Base-by-base conservation (phyloP, 2,329 filamentous ascomycete species). In the Whalleya microplaca region DNA sequence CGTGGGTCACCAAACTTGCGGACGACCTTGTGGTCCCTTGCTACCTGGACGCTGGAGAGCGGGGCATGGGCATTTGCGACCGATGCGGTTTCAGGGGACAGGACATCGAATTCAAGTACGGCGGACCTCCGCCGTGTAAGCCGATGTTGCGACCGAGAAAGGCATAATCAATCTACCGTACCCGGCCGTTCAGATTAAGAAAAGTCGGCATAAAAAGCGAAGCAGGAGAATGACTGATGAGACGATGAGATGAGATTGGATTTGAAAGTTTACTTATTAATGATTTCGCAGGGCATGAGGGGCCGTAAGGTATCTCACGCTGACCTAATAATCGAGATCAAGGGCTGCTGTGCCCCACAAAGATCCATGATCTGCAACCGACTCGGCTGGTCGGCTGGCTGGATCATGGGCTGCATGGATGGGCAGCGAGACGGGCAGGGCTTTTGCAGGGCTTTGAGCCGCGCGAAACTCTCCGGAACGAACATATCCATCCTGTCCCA, bases 11-110 rank as follows among this genome's bases (percentile, higher is more conserved):
- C 21, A 60, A 58, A 21, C 53, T 68, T 5, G 62, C 61, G 1
- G 67, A 65, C 32, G 55, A 60, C 14, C 63, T 66, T 16, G 62
- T 58, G 21, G 55, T 61, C 20, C 54, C 62, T 16, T 63, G 61
- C 41, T 68, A 69, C 48, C 62, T 67, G 20, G 64, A 69, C n/a
- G 65, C 64, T 9, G 66, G 64, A 5, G 61, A 61, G 32, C 56
- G 61, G 14, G 64, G 66, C 7, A 57, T 66, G 61, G 57, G 58
- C 16, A 69, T 66, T 21, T 64, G 62, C 29, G 61, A 65, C 40
- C 55, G 58, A 29, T 52, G 49, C 20, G 64, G 65, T 23, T 66
- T 69, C 50, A 51, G 58, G 54, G 56, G 59, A 27, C 60, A 66
- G 27, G 60, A 66, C n/a, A 50, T 68, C 23, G 57, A 63, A 44